Evolutionary conservation across 768 basidiomycete species (phyloP), one percentile per base, ranked within the genome.

Genomic region (Clavaria fumosa): DNA sequence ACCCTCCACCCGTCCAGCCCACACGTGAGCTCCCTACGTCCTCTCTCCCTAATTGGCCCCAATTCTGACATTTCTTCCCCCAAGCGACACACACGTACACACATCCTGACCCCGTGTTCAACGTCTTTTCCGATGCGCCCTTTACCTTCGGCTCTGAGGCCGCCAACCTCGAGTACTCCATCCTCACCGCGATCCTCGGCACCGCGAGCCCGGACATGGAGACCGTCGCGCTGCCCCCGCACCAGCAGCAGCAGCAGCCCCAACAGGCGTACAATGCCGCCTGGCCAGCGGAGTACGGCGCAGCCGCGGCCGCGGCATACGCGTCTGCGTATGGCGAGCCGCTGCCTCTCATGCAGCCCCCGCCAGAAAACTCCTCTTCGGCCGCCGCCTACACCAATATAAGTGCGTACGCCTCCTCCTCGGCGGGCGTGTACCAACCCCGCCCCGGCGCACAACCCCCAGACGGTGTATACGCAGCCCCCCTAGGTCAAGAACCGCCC

Each of bases 161-260:
- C 6, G 89, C 88, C 17, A 90, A 90, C 53, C 65, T 88, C 43
- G 93, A 97, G 53, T 97, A 95, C 57, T 86, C 86, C 34, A 93
- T 95, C 47, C 72, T 97, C 4, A 86, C 84, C 33, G 75, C 81
- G 17, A 91, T 97, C 52, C 69, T 97, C 35, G 88, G 84, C 26
- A 82, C 75, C 46, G 70, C 77, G 23, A 78, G 75, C 52, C 72
- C 67, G 5, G n/a, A n/a, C n/a, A 53, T 66, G 31, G 64, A 68
- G 20, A 62, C 65, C 3, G 53, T 53, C 1, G 51, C 59, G 24
- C 61, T 59, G n/a, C 62, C 64, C 14, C 61, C 62, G 31, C 66
- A 28, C 35, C 63, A 46, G 52, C 66, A 28, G 37, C 63, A 46
- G 52, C 60, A 31, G 53, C 53, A 42, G 50, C 53, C 26, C 42